Base-by-base conservation (phyloP, 345 rosid genomes). In the Punica granatum region DNA sequence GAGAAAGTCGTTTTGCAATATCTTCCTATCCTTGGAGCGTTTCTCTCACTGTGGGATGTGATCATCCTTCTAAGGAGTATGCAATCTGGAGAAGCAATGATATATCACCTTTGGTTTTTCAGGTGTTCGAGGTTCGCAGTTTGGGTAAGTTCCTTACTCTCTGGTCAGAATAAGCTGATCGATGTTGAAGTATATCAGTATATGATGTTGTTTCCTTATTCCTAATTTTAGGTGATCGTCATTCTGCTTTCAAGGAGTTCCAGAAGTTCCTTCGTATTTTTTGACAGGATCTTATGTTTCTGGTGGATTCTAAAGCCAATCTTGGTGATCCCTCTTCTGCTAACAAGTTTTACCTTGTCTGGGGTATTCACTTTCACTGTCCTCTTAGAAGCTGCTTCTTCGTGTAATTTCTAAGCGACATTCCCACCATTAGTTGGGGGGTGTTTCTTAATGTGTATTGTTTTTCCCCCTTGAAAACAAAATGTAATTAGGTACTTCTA, bases 281-380 rank as follows among this genome's bases (percentile, higher is more conserved):
- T 66, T 58, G 66, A 78, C 70, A 73, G 67, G 66, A 28, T 85
- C 62, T 70, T 88, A 44, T 87, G 88, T 76, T 75, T 89, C 80
- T 88, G 94, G 94, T 92, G 96, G 94, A 69, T 77, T 71, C 34
- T 88, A 65, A 89, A 85, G 78, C 70, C 82, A 49, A 2, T 88
- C 46, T 59, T 70, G 33, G 86, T 75, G 63, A 67, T 82, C 54
- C 65, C 86, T 43, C 82, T 77, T 82, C 79, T 89, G 70, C 81
- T 69, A 54, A 74, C 26, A 46, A 12, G 71, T 60, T 84, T 83
- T 78, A 53, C 69, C 60, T 76, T 74, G 62, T 65, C 62, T 41
- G 86, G 81, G 83, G 81, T 78, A 77, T 26, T 25, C 33, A 60
- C 54, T 66, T 39, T 67, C 58, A 43, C 49, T 14, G 0, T n/a